These are phyloP conservation scores for Podosphaera xanthii DNA, from an alignment of 2,329 filamentous ascomycete genomes.

Conservation along the genomic window DNA sequence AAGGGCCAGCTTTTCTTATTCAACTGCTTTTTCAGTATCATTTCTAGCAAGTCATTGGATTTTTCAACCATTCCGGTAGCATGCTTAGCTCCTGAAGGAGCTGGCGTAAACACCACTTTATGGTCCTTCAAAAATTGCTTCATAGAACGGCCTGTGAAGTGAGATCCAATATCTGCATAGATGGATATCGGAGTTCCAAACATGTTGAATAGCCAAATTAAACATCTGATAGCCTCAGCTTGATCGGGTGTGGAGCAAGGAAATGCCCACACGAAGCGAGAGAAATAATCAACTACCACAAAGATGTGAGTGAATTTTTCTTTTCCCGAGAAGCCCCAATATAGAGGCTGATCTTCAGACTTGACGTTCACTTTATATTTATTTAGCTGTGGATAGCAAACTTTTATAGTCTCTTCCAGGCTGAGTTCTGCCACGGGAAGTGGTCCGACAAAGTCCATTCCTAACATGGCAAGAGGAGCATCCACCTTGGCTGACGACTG, in stretches of 20 bases:
- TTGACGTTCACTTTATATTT: background rate
- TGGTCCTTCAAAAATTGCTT: background rate
- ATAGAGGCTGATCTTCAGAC: background rate
- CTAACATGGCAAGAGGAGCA: background rate
- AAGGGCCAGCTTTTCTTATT: background rate
- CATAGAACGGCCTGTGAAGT: background rate
- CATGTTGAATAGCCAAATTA: background rate
- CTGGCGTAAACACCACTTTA: background rate
- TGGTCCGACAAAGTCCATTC: background rate
- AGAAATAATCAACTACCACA: background rate
- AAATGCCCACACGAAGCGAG: background rate
- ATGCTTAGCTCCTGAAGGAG: background rate
- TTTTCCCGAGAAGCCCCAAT: background rate
- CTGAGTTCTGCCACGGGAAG: background rate
- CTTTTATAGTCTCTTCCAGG: background rate
- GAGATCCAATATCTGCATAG: background rate
- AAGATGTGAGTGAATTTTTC: background rate
- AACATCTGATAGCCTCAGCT: background rate
- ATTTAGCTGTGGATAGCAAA: background rate
- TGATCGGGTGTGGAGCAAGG: background rate
- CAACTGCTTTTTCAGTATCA: background rate
- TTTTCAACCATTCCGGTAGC: slow-evolving; percentile 1
- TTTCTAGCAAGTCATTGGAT: background rate
- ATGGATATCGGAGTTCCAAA: background rate
- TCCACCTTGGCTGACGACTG: background rate